phyloP scores from a whole-genome alignment of 225 moss, liverwort and hornwort species.

The Pseudisothecium myosuroides region DNA sequence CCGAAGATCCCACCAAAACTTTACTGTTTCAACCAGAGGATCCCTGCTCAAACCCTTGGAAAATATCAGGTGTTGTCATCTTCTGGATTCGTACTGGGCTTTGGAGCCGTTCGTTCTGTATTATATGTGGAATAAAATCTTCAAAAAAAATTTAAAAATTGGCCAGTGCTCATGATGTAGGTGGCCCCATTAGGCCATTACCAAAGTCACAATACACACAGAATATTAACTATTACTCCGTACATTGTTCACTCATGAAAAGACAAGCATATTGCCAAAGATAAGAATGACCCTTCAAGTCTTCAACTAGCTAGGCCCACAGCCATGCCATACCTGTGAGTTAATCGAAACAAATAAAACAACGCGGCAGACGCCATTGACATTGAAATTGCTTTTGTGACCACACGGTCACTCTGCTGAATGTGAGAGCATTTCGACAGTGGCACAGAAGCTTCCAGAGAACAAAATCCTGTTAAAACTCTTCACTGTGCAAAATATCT shows the following conservation, averaged over 20 bases:
- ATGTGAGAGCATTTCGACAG: background rate
- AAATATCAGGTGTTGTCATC: background rate
- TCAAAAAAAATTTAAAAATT: too few species aligned
- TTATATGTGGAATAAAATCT: too few species aligned
- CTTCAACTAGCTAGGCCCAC: background rate
- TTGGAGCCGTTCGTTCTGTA: background rate
- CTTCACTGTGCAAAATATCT: background rate
- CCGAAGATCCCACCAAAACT: accelerated
- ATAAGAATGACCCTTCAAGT: background rate
- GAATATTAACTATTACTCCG: too few species aligned
- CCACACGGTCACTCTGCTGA: background rate
- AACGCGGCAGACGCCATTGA: background rate
- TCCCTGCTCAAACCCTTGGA: background rate
- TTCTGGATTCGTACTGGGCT: background rate
- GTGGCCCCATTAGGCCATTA: background rate
- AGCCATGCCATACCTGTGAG: background rate
- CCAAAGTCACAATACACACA: background rate
- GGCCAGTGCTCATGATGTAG: background rate
- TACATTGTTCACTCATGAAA: background rate
- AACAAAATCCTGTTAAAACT: background rate
- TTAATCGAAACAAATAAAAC: too few species aligned
- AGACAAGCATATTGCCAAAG: background rate
- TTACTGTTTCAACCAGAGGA: background rate
- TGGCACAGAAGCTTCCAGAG: background rate
- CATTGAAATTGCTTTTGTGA: background rate